phyloP scores from a whole-genome alignment of 345 rosid genomes.

The Brassica napus region Da-Ae NC_063440.1:3551001-3551500 shows the following conservation, averaged over 20 bases:
- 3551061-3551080: too few species aligned
- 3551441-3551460: conserved; percentile 66
- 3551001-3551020: too few species aligned
- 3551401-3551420: conserved; percentile 68
- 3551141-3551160: too few species aligned
- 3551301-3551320: conserved; percentile 22
- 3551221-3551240: conserved; percentile 23
- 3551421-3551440: conserved; percentile 65
- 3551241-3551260: conserved; percentile 8
- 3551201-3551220: neutral
- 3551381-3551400: conserved; percentile 75
- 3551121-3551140: too few species aligned
- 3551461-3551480: conserved; percentile 78
- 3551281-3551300: neutral
- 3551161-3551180: too few species aligned
- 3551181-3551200: neutral
- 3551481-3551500: conserved; percentile 47
- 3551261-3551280: neutral
- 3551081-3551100: too few species aligned
- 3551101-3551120: too few species aligned
- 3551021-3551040: too few species aligned
- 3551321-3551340: conserved; percentile 50
- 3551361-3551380: conserved; percentile 69
- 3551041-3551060: too few species aligned
- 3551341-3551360: conserved; percentile 29